Conservation (phyloP, 2,329 filamentous ascomycete species). For the Exophiala viscosa region DNA sequence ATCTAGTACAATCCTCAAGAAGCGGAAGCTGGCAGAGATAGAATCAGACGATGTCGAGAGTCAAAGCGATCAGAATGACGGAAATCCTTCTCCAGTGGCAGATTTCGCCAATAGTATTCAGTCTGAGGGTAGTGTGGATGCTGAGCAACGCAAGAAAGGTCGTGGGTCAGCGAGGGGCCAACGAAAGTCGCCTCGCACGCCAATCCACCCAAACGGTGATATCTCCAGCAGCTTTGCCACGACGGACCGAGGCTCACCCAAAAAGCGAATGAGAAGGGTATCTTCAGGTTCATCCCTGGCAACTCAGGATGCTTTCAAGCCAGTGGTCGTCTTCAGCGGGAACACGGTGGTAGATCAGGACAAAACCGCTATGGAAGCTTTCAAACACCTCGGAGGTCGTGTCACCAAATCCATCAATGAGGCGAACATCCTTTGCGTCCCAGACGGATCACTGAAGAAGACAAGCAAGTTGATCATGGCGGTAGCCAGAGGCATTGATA, state of each 20-base stretch:
- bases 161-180: no score
- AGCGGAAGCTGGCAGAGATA: slow-evolving; percentile 5
- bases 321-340: slow-evolving; percentile 14
- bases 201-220: no score
- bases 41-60: background rate
- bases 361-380: slow-evolving; percentile 10
- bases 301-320: background rate
- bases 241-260: background rate
- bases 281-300: background rate
- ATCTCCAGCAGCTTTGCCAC: background rate
- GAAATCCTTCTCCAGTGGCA: background rate
- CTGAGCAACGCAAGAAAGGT: no score
- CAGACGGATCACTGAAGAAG: slow-evolving; percentile 37
- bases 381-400: slow-evolving; percentile 11
- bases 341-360: slow-evolving; percentile 11
- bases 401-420: slow-evolving; percentile 11
- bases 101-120: background rate
- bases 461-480: slow-evolving; percentile 46
- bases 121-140: no score
- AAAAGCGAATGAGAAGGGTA: background rate
- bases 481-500: slow-evolving; percentile 41
- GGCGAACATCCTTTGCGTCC: slow-evolving; percentile 35
- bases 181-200: no score
- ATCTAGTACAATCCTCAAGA: background rate
- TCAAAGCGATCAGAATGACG: background rate